A percentile compares a stretch with the other conserved stretches of the same genome.
Evolutionary conservation across 75 land plant genomes (phyloP).

Genomic region (Picea sitchensis): DNA sequence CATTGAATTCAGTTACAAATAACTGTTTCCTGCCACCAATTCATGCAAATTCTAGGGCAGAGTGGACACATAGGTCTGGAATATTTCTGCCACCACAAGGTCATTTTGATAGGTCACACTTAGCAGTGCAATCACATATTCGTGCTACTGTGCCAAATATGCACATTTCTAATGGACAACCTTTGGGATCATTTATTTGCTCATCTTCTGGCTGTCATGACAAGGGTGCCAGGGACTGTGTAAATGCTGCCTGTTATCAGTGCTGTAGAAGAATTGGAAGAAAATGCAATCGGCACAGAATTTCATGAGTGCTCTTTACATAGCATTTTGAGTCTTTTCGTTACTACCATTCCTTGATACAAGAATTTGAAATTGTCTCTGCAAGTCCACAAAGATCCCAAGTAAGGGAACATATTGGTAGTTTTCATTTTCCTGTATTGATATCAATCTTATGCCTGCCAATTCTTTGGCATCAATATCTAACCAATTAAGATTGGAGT

Average conservation of each 20-base stretch:
- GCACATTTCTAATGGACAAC: not conserved
- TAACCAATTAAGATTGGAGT: no score
- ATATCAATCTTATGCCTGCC: no score
- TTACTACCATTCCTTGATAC: no score
- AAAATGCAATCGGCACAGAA: conserved; percentile 7
- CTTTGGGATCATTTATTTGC: not conserved
- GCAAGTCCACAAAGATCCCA: no score
- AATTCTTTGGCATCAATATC: no score
- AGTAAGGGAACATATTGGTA: no score
- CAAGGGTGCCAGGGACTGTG: conserved; percentile 3
- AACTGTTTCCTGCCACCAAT: not conserved
- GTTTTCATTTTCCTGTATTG: no score
- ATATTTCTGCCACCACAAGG: not conserved
- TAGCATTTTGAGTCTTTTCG: no score
- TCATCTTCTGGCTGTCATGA: conserved; percentile 10
- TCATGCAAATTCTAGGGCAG: not conserved
- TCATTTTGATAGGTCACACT: not conserved
- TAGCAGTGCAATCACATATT: not conserved
- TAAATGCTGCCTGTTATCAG: conserved; percentile 5
- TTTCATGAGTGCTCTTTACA: no score
- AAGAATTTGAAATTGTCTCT: no score
- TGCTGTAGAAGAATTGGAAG: conserved; percentile 13
- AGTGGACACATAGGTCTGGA: not conserved
- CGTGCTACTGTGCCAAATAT: conserved; percentile 1
- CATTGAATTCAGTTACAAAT: not conserved